phyloP scores from a whole-genome alignment of 2,329 filamentous ascomycete genomes.

The Dactylonectria estremocensis region DNA sequence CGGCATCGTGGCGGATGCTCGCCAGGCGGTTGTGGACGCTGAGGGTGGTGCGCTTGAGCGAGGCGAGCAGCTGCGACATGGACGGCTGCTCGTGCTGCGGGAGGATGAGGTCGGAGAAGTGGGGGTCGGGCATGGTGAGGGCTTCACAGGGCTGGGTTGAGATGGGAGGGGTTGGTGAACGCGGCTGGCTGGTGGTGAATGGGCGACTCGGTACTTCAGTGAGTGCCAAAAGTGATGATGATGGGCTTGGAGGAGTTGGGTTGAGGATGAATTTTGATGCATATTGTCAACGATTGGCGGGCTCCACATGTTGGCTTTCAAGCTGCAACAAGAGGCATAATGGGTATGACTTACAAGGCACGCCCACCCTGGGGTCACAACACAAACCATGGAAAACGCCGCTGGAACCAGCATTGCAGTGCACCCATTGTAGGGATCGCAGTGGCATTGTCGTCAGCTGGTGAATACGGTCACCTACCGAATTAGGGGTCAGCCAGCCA shows the following conservation, averaged over 20 bases:
- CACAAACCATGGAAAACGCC: too few species aligned
- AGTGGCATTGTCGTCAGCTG: too few species aligned
- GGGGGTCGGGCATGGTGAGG: conserved; percentile 44
- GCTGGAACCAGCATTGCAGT: too few species aligned
- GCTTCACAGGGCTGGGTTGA: neutral
- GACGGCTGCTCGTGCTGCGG: conserved; percentile 74
- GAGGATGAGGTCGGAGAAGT: conserved; percentile 64
- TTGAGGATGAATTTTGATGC: conserved; percentile 1
- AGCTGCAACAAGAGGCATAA: neutral
- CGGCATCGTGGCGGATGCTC: conserved; percentile 83
- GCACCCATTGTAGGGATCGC: too few species aligned
- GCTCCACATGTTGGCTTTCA: neutral
- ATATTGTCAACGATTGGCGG: conserved; percentile 1
- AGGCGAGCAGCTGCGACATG: conserved; percentile 78
- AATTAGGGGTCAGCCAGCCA: too few species aligned
- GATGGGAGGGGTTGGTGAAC: neutral
- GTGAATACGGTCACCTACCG: too few species aligned
- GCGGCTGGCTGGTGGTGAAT: conserved; percentile 19
- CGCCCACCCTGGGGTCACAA: too few species aligned
- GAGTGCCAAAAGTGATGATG: neutral
- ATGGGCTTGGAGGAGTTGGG: neutral
- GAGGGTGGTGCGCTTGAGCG: conserved; percentile 82
- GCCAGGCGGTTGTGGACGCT: conserved; percentile 85
- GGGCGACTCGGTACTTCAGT: neutral
- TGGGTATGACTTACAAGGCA: too few species aligned